phyloP scores from a whole-genome alignment of 805 yeast genomes.

The Sugiyamaella mastotermitis region DNA sequence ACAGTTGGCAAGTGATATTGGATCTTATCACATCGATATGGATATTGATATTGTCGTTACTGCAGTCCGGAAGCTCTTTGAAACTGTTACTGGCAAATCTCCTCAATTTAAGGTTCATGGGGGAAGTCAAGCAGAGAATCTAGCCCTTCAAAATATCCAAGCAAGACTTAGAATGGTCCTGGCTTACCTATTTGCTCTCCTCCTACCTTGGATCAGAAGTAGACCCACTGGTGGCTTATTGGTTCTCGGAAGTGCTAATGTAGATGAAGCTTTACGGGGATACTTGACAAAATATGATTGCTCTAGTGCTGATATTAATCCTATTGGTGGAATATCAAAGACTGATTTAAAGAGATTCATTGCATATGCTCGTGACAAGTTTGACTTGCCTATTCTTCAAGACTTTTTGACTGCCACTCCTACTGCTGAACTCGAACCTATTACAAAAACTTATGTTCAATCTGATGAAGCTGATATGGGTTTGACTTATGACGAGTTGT shows the following conservation, averaged over 20 bases:
- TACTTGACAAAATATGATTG: slow-evolving; percentile 96
- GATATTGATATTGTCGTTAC: slow-evolving; percentile 83
- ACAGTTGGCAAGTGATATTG: slow-evolving; percentile 65
- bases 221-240: slow-evolving; percentile 67
- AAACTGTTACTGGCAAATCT: slow-evolving; percentile 80
- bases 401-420: slow-evolving; percentile 89
- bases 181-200: slow-evolving; percentile 87
- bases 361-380: slow-evolving; percentile 63
- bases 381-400: slow-evolving; percentile 67
- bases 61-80: slow-evolving; percentile 70
- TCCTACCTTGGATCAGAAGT: slow-evolving; percentile 91
- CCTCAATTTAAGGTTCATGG: slow-evolving; percentile 92
- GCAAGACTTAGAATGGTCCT: slow-evolving; percentile 94
- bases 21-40: slow-evolving; percentile 84
- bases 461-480: slow-evolving; percentile 99
- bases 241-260: slow-evolving; percentile 94
- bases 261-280: slow-evolving; percentile 94
- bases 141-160: slow-evolving; percentile 94
- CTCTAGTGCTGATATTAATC: slow-evolving; percentile 95
- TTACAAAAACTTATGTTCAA: slow-evolving; percentile 85
- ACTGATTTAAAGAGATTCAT: slow-evolving; percentile 86
- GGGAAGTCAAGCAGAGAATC: slow-evolving; percentile 83
- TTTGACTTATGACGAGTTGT: slow-evolving; percentile 89
- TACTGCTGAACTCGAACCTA: slow-evolving; percentile 97
- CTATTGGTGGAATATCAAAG: slow-evolving; percentile 98